Evolutionary conservation across 495 filamentous ascomycete genomes (phyloP).

Genomic region (Penicillium riverlandense): DNA sequence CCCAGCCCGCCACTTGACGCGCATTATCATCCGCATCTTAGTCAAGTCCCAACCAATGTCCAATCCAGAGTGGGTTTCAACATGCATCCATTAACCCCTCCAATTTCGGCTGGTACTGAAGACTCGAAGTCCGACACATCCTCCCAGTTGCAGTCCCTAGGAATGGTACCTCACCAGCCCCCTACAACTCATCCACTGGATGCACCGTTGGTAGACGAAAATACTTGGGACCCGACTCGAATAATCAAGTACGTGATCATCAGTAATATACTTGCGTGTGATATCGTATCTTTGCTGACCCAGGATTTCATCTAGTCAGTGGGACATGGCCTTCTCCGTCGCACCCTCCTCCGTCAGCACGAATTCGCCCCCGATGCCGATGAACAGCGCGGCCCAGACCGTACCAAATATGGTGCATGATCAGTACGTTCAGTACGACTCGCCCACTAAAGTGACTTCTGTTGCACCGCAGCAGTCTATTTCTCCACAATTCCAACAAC

Average conservation of each 20-base stretch:
- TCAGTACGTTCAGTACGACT: slow-evolving; percentile 36
- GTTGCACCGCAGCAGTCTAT: slow-evolving; percentile 39
- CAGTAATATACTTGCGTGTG: neutral
- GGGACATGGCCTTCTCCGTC: slow-evolving; percentile 86
- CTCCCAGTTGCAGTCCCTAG: slow-evolving; percentile 68
- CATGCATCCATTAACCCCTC: slow-evolving; percentile 72
- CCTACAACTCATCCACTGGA: slow-evolving; percentile 38
- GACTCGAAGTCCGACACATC: slow-evolving; percentile 71
- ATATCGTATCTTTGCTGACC: slow-evolving; percentile 17
- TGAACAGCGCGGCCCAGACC: slow-evolving; percentile 24
- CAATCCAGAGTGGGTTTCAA: slow-evolving; percentile 68
- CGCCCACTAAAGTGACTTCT: slow-evolving; percentile 24
- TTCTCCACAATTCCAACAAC: slow-evolving; percentile 46
- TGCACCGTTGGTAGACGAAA: slow-evolving; percentile 58
- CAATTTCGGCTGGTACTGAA: slow-evolving; percentile 67
- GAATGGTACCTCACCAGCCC: slow-evolving; percentile 56
- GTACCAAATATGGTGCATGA: slow-evolving; percentile 20
- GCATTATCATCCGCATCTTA: slow-evolving; percentile 34
- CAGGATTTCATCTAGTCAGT: slow-evolving; percentile 53
- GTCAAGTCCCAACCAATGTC: slow-evolving; percentile 21
- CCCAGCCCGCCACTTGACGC: slow-evolving; percentile 55
- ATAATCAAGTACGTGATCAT: slow-evolving; percentile 79
- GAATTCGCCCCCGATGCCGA: slow-evolving; percentile 41
- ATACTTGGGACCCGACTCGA: slow-evolving; percentile 82
- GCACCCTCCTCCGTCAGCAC: slow-evolving; percentile 39